Percentiles rank a stretch among this genome's conserved stretches.
phyloP scores from a whole-genome alignment of 257 asterid species.

The Nicotiana benthamiana region DNA sequence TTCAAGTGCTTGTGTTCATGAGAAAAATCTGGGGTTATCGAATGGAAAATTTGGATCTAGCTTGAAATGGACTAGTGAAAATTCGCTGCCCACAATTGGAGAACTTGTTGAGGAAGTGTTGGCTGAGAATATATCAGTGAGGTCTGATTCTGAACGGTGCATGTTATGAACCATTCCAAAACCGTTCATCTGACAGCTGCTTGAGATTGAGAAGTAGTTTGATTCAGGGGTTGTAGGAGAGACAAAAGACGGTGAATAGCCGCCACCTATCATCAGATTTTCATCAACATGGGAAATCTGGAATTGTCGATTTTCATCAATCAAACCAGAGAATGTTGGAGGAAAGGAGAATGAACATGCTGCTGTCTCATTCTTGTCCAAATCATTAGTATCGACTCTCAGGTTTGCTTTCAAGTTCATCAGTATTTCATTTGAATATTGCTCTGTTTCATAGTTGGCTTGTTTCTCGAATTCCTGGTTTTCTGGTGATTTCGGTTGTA shows the following conservation, averaged over 20 bases:
- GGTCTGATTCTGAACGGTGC: slow-evolving; percentile 32
- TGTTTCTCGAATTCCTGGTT: slow-evolving; percentile 28
- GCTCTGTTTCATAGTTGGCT: slow-evolving; percentile 14
- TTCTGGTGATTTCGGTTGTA: slow-evolving; percentile 29
- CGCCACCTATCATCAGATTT: slow-evolving; percentile 17
- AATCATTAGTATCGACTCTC: slow-evolving; percentile 45
- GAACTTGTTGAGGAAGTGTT: slow-evolving; percentile 64
- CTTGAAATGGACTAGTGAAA: slow-evolving; percentile 32
- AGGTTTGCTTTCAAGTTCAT: slow-evolving; percentile 42
- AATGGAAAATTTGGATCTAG: slow-evolving; percentile 53
- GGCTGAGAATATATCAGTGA: slow-evolving; percentile 44
- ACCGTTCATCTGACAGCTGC: slow-evolving; percentile 20
- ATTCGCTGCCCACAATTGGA: slow-evolving; percentile 57
- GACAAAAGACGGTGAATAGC: slow-evolving; percentile 34
- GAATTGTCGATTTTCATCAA: slow-evolving; percentile 21
- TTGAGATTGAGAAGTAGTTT: slow-evolving; percentile 26
- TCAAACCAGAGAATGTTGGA: slow-evolving; percentile 32
- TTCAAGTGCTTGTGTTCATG: slow-evolving; percentile 16
- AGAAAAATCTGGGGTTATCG: slow-evolving; percentile 31
- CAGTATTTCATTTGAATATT: slow-evolving; percentile 33
- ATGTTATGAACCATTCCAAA: slow-evolving; percentile 17
- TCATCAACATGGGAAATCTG: slow-evolving; percentile 42
- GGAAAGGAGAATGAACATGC: slow-evolving; percentile 46
- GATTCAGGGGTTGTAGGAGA: slow-evolving; percentile 39
- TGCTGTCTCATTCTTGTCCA: slow-evolving; percentile 23